Percentiles rank a stretch among this genome's conserved stretches.
phyloP scores from a whole-genome alignment of 441 rosid genomes.

The Corymbia citriodora region DNA sequence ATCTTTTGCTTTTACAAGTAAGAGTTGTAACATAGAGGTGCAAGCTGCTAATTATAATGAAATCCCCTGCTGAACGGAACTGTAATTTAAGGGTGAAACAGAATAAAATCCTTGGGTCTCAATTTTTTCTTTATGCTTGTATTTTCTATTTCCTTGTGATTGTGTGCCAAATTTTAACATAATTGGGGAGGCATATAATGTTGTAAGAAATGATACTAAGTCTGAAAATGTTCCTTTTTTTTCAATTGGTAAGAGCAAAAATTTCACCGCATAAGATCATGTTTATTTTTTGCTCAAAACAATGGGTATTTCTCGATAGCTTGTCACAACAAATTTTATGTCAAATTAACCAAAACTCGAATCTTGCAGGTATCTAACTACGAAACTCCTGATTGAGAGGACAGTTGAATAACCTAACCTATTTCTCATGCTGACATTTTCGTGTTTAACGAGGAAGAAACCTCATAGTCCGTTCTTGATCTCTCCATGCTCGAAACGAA shows the following conservation, averaged over 20 bases:
- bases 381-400: not conserved
- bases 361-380: not conserved
- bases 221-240: not conserved
- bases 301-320: not conserved
- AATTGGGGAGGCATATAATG: not conserved
- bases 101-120: fast-evolving
- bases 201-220: not conserved
- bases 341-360: not conserved
- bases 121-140: too few species aligned
- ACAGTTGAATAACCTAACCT: not conserved
- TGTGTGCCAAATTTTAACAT: not conserved
- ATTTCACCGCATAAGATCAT: not conserved
- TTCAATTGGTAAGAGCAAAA: not conserved
- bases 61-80: fast-evolving
- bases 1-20: too few species aligned
- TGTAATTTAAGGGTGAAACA: too few species aligned
- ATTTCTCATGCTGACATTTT: not conserved
- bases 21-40: fast-evolving
- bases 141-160: not conserved
- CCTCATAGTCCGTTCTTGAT: not conserved
- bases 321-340: not conserved
- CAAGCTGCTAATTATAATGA: too few species aligned
- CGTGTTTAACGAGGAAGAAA: not conserved
- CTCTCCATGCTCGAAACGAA: not conserved
- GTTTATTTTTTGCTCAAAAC: not conserved